Evolutionary conservation across 2,329 filamentous ascomycete species (phyloP), one percentile per base, ranked within the genome.

Genomic region (Penicillium sp.): DNA sequence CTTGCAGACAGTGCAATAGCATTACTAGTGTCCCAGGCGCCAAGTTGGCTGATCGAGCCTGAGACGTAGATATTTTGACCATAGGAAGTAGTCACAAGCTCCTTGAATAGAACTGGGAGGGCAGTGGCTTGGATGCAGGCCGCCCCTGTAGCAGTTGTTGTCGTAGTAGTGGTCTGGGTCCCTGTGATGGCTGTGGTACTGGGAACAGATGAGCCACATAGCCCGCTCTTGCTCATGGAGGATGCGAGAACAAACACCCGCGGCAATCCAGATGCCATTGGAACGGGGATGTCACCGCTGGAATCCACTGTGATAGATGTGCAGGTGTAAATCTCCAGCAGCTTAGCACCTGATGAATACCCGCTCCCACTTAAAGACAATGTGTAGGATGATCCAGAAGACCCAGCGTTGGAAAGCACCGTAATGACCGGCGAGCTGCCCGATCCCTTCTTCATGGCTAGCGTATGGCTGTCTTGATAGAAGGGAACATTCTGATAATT

Each of bases 41-140:
- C 88, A 8, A 92, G 81, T 31, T 81, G 76, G 1, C 78, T 66
- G 47, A 81, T 79, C 54, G 81, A 84, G 19, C 89, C 89, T 0
- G 82, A 78, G 13, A 92, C 71, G 70, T 86, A 88, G 67, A 92
- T 79, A 9, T 80, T 85, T 70, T 91, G 80, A 4, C 88, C 88
- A 48, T 71, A 84, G 2, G 67, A 68, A 0, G 88, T 91, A 1
- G 75, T 78, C 21, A 81, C 84, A 1, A 78, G 67, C 60, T 82
- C 84, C 47, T 84, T 77, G 73, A 91, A 90, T 0, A 84, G 84
- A 8, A 91, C 83, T 0, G 82, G 76, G 7, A 88, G 81, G 0
- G 79, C 72, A 0, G 78, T 68, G 0, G 70, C 65, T 2, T 67
- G 62, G 10, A 65, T 63, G 25, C 65, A 66, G 16, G 60, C 52